Conservation (phyloP, 1,284 basidiomycete genomes). For the Naganishia liquefaciens region DNA sequence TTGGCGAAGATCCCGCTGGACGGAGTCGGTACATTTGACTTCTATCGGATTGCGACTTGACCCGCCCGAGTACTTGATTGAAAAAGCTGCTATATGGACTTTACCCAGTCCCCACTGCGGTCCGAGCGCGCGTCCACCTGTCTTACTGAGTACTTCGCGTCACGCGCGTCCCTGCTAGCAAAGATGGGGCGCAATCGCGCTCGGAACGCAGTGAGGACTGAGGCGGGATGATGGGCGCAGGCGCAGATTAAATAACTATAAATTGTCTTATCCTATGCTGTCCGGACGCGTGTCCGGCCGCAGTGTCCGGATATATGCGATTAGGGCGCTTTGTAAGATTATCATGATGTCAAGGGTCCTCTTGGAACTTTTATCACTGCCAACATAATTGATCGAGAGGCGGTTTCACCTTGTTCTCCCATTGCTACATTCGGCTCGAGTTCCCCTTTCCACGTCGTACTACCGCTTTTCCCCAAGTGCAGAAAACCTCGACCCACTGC, state of each 20-base stretch:
- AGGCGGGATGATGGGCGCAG: not conserved
- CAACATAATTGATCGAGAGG: not conserved
- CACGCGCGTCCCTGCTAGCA: too few relatives aligned
- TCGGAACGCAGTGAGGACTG: not conserved
- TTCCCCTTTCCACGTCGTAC: not conserved
- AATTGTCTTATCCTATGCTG: constrained; percentile 1
- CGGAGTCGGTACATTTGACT: too few relatives aligned
- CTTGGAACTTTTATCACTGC: not conserved
- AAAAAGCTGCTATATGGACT: too few relatives aligned
- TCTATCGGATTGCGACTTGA: too few relatives aligned
- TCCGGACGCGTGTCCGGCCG: not conserved
- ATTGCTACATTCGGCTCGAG: not conserved
- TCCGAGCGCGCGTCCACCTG: too few relatives aligned
- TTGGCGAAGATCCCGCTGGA: too few relatives aligned
- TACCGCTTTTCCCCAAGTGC: not conserved
- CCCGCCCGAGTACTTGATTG: too few relatives aligned
- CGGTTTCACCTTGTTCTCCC: too few relatives aligned
- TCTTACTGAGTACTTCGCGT: too few relatives aligned
- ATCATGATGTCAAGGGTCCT: not conserved
- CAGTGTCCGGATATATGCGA: not conserved
- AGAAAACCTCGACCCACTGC: not conserved
- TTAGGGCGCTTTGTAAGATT: not conserved
- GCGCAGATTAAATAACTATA: not conserved
- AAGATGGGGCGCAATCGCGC: not conserved
- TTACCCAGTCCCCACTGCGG: too few relatives aligned